Evolutionary conservation across 2,329 filamentous ascomycete species (phyloP), one percentile per base, ranked within the genome.

Genomic region (Alternaria sp.): DNA sequence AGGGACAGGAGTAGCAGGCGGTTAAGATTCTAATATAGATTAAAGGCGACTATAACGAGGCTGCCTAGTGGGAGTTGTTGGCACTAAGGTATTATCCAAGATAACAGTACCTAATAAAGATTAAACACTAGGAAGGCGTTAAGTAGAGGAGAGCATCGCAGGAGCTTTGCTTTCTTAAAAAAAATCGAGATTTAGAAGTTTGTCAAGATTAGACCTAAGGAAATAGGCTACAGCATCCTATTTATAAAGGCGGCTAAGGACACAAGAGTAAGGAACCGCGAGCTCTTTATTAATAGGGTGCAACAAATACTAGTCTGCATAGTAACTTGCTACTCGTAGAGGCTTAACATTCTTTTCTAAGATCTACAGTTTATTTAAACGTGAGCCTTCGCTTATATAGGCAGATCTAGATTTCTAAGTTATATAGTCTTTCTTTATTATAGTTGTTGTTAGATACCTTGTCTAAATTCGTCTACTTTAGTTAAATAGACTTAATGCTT

Each of bases 161-260:
- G n/a, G n/a, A n/a, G n/a, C n/a, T n/a, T n/a, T n/a, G n/a, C n/a
- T n/a, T n/a, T n/a, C n/a, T n/a, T n/a, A n/a, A n/a, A n/a, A n/a
- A n/a, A n/a, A n/a, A n/a, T 77, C 75, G 1, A 85, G 69, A 0
- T 56, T 48, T 0, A 66, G 53, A 8, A 41, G 39, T 4, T 62
- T 21, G 13, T 55, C 33, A 3, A 52, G 8, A 1, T 65, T 54
- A 1, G 60, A n/a, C 59, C 78, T 72, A 28, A 83, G 80, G 71
- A 82, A 81, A 1, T 80, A 67, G 0, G 76, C 63, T 63, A 85
- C 79, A 0, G 83, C 83, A 3, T 80, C 77, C 3, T 77, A 78
- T 66, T 87, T 85, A 57, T 81, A 82, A 54, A 84, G 80, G 0
- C 86, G 84, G 0, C 85, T 84, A 0, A 87, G 65, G 3, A 88